Evolutionary conservation across 495 filamentous ascomycete genomes (phyloP).

Genomic region (Neurospora tetrasperma): DNA sequence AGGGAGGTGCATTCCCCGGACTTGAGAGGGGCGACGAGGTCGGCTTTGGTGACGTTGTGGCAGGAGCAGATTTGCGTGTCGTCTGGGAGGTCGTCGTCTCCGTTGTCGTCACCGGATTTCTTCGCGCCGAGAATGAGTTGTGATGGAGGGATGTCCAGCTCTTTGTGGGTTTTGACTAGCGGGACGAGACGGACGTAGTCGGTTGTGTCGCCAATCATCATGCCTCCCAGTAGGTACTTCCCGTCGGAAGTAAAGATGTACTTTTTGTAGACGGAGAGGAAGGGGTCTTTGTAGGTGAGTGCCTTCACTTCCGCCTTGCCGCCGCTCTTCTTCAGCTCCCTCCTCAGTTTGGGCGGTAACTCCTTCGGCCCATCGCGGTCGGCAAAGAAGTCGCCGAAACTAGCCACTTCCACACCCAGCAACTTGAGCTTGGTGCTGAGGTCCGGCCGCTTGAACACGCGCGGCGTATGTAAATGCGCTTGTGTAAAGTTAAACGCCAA

Average conservation of each 20-base stretch:
- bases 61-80: slow-evolving; percentile 92
- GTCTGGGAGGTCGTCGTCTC: slow-evolving; percentile 45
- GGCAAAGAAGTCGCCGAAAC: slow-evolving; percentile 94
- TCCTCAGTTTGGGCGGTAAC: slow-evolving; percentile 45
- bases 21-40: slow-evolving; percentile 64
- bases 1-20: slow-evolving; percentile 77
- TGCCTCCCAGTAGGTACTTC: slow-evolving; percentile 86
- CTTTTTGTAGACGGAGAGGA: slow-evolving; percentile 92
- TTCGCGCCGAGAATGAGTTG: slow-evolving; percentile 83
- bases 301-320: slow-evolving; percentile 61
- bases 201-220: slow-evolving; percentile 96
- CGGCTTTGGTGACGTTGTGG: slow-evolving; percentile 90
- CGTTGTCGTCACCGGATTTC: slow-evolving; percentile 22
- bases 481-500: slow-evolving; percentile 92
- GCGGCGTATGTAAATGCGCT: slow-evolving; percentile 56
- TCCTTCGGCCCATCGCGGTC: slow-evolving; percentile 78
- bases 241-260: slow-evolving; percentile 89
- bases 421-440: slow-evolving; percentile 92
- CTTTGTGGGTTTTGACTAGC: slow-evolving; percentile 84
- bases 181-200: slow-evolving; percentile 93
- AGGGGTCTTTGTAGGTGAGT: slow-evolving; percentile 86
- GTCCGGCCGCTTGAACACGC: slow-evolving; percentile 74
- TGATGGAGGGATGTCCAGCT: slow-evolving; percentile 70
- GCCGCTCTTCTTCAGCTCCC: slow-evolving; percentile 29
- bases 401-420: slow-evolving; percentile 87